Conservation (phyloP, 2,329 filamentous ascomycete genomes). For the Colletotrichum godetiae region DNA sequence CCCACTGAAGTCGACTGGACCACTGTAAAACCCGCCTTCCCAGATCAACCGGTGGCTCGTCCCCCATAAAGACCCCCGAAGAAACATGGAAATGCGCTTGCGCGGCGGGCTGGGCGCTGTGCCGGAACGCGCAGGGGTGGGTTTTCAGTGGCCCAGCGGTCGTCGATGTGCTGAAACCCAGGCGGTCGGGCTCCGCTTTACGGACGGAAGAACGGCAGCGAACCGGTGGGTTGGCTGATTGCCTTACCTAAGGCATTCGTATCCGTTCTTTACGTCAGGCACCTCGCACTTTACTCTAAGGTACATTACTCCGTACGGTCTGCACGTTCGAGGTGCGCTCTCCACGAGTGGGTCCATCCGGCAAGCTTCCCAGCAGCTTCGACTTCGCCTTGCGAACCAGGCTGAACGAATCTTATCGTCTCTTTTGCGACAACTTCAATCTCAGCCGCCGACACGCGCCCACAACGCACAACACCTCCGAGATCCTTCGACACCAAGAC, state of each 20-base stretch:
- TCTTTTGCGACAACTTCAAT: not conserved
- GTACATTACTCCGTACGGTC: not conserved
- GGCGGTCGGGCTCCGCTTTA: slow-evolving; percentile 5
- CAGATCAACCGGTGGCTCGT: not conserved
- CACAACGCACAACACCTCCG: not conserved
- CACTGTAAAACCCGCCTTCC: slow-evolving; percentile 6
- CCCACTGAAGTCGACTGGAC: not conserved
- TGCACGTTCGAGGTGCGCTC: not conserved
- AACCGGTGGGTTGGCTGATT: not conserved
- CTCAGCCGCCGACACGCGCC: not conserved
- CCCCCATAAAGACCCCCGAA: not conserved
- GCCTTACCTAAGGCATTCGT: not conserved
- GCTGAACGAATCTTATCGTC: not conserved
- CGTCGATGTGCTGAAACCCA: slow-evolving; percentile 19
- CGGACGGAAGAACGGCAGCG: slow-evolving; percentile 9
- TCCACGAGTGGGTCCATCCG: not conserved
- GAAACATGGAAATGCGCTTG: slow-evolving; percentile 5
- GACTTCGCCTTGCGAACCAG: not conserved
- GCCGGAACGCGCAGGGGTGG: slow-evolving; percentile 17
- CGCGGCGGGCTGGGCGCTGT: slow-evolving; percentile 26
- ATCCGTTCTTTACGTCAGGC: not conserved
- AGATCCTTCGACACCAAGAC: not conserved
- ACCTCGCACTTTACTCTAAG: not conserved
- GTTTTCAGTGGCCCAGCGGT: slow-evolving; percentile 15
- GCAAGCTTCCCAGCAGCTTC: not conserved